Base-by-base conservation (phyloP, 2,329 filamentous ascomycete genomes). In the Monosporascus sp. region DNA sequence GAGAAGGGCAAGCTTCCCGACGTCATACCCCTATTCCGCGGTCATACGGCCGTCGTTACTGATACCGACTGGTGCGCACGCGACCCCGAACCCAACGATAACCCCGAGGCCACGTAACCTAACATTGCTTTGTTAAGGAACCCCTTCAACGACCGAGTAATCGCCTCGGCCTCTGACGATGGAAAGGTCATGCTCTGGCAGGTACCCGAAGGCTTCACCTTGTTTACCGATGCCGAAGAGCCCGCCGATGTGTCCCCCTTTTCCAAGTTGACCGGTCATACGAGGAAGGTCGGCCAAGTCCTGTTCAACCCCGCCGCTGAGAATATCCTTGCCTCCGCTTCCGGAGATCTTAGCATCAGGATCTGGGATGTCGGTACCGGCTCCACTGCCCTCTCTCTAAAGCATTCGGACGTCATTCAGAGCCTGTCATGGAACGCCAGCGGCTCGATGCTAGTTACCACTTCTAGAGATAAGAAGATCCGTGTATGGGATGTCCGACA, bases 121-220 rank as follows among this genome's bases (percentile, higher is more conserved):
- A 65, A 70, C 62, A 41, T 51, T 54, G 43, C 60, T 46, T 31
- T 46, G 43, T 69, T 55, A 66, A 94, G 90, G 91, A 93, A 91
- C 72, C 94, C 94, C 22, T 97, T 97, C 78, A 91, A 99, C 75
- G 93, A 99, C 72, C 86, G 84, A 56, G 75, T 99, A 64, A 86
- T 99, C 67, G 91, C 93, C 19, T 99, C 94, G 48, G 92, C 88
- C 55, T 96, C 93, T 50, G 94, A 99, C 69, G 94, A 99, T 74
- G 93, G 88, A 71, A 97, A 96, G 80, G 87, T 97, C 64, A 96
- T 96, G 69, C 81, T 99, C 67, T 99, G 94, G 93, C 83, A 92
- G 75, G 93, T 99, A 41, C 94, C 94, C 9, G 79, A 95, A 63
- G 82, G 82, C 71, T 97, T 97, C 70, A 87, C 88, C 3, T 79